Evolutionary conservation across 2,329 filamentous ascomycete genomes (phyloP).

Genomic region (Colletotrichum lupini): DNA sequence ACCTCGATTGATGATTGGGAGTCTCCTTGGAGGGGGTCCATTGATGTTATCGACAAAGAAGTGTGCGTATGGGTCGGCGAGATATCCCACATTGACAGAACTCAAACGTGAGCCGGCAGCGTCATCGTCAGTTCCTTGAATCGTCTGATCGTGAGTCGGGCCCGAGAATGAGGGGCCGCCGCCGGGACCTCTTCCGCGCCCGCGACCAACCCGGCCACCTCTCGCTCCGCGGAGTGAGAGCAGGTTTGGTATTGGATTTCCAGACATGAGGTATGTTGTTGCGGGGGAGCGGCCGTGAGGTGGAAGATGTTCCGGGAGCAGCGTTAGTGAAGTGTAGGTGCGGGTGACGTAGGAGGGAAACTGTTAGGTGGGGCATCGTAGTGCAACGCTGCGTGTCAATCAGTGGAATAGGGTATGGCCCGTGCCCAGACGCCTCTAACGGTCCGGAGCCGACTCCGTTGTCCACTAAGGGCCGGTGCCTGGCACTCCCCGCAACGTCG

Average conservation of each 20-base stretch:
- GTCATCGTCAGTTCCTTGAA: conserved; percentile 93
- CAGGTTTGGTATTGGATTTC: conserved; percentile 83
- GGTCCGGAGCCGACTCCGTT: not conserved
- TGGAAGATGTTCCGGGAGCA: not conserved
- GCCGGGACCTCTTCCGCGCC: conserved; percentile 45
- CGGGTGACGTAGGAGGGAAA: conserved; percentile 21
- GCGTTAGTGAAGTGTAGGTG: not conserved
- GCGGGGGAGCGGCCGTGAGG: not conserved
- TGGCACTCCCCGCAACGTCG: not conserved
- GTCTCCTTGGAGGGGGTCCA: conserved; percentile 68
- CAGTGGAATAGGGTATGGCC: not conserved
- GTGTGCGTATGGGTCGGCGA: conserved; percentile 82
- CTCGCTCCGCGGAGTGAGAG: conserved; percentile 62
- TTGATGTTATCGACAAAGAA: conserved; percentile 69
- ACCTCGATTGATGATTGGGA: conserved; percentile 97
- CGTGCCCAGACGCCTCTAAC: not conserved
- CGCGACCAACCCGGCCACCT: conserved; percentile 54
- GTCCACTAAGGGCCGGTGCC: not conserved
- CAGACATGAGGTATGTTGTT: conserved; percentile 66
- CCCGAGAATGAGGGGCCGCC: conserved; percentile 41
- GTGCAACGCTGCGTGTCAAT: not conserved
- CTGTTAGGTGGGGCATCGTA: conserved; percentile 6
- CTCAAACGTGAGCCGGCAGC: conserved; percentile 90
- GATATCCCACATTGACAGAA: conserved; percentile 86
- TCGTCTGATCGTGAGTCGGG: conserved; percentile 73